Evolutionary conservation across 768 basidiomycete species (phyloP).

Genomic region (Panaeolus papilionaceus): DNA sequence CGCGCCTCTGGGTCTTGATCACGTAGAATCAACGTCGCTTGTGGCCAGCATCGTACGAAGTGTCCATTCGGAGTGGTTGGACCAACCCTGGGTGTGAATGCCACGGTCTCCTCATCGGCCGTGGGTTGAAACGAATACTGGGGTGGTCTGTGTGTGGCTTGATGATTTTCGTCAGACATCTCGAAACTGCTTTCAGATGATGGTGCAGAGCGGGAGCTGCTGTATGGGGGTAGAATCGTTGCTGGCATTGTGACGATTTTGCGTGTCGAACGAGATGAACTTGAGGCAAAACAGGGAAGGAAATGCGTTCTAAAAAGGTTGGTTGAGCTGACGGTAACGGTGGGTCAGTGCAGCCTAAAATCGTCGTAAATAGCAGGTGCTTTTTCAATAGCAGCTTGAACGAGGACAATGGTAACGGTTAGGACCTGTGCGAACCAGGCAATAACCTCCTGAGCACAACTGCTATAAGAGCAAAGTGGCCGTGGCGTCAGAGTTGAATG

Average conservation of each 20-base stretch:
- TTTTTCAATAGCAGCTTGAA: too few relatives aligned
- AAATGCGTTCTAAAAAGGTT: too few relatives aligned
- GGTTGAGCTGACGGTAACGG: too few relatives aligned
- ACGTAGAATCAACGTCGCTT: slow-evolving; percentile 43
- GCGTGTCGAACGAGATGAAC: too few relatives aligned
- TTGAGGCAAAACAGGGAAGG: too few relatives aligned
- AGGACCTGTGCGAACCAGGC: too few relatives aligned
- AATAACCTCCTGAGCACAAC: too few relatives aligned
- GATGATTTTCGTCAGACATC: background rate
- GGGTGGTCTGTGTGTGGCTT: slow-evolving; percentile 27
- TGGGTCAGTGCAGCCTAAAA: too few relatives aligned
- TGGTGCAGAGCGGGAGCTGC: slow-evolving; percentile 3
- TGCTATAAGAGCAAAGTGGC: too few relatives aligned
- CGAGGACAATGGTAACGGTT: too few relatives aligned
- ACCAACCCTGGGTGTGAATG: slow-evolving; percentile 42
- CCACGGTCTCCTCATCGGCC: slow-evolving; percentile 42
- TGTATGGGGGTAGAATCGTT: background rate
- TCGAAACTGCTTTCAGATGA: background rate
- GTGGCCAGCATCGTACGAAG: slow-evolving; percentile 39
- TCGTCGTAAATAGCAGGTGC: too few relatives aligned
- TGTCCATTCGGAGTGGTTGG: slow-evolving; percentile 29
- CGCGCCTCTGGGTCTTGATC: slow-evolving; percentile 39
- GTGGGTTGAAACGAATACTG: slow-evolving; percentile 41
- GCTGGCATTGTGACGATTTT: background rate
- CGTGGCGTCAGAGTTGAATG: background rate